Evolutionary conservation across 768 basidiomycete species (phyloP), one percentile per base, ranked within the genome.

Genomic region (Sporobolomyces pararoseus): DNA sequence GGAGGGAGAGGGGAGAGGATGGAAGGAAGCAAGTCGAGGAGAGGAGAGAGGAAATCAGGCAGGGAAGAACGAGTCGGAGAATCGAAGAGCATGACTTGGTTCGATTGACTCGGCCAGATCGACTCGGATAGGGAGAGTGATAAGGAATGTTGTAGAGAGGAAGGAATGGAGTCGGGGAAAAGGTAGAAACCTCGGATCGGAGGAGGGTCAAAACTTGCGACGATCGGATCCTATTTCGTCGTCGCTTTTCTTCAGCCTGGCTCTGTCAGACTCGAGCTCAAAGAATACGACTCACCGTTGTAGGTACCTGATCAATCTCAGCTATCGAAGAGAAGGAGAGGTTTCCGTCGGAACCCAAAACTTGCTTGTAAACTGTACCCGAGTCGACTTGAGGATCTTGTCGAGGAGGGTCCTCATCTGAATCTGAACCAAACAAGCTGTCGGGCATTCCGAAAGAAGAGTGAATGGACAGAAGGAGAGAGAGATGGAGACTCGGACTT

Each of bases 11-110:
- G 27, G 0, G 34, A 12, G 55, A 75, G 51, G 58, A 63, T 9
- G 39, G 34, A 10, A 4, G 66, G 70, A 7, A 74, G 63, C 23
- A 49, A 21, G 31, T 35, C 58, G 60, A 70, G 39, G 31, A 67
- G n/a, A 0, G 65, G 68, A 4, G 52, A 2, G 55, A 73, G 59
- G 46, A 54, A 66, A 2, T 31, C 2, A 1, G 67, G 72, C 0
- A 73, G 32, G 23, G 55, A 23, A 12, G 73, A 55, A 0, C 13
- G 44, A 0, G 52, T n/a, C 7, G 42, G 44, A 1, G 52, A 42
- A 37, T 55, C 53, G 50, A 75, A 75, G 7, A 71, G 63, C 73
- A 75, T 75, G 61, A 69, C 70, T 52, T 74, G 72, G 59, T 74
- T 61, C 32, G 72, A 51, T 2, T 10, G 9, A 25, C 25, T 31